These are phyloP conservation scores for Aspergillus sp. DNA, from an alignment of 2,329 filamentous ascomycete species.

Conservation along the genomic window DNA sequence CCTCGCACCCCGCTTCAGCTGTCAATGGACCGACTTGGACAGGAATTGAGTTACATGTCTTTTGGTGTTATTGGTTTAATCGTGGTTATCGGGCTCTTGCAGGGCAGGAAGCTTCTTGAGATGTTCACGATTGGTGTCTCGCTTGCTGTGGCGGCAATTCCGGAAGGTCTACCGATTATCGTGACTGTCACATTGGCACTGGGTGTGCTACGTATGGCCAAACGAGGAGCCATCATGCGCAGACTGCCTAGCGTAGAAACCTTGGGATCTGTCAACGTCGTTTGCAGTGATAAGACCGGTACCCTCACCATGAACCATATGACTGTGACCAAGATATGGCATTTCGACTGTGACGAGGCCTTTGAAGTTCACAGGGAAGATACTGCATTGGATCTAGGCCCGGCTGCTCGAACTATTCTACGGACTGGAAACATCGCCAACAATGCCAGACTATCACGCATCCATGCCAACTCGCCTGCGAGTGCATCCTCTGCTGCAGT, in stretches of 20 bases:
- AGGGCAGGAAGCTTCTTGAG: constrained; percentile 82
- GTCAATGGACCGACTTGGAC: constrained; percentile 95
- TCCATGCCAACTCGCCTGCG: constrained; percentile 62
- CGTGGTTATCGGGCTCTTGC: constrained; percentile 79
- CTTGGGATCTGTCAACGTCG: constrained; percentile 96
- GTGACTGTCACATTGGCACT: constrained; percentile 94
- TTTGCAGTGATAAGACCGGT: constrained; percentile 97
- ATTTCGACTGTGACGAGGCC: constrained; percentile 62
- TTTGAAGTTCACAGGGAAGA: constrained; percentile 53
- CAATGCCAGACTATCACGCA: constrained; percentile 73
- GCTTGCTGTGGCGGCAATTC: constrained; percentile 90
- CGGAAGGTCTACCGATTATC: constrained; percentile 93
- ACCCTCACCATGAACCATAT: constrained; percentile 97
- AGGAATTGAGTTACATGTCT: constrained; percentile 93
- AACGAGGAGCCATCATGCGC: constrained; percentile 87
- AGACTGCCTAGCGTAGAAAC: constrained; percentile 96
- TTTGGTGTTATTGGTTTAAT: constrained; percentile 93
- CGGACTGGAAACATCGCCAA: constrained; percentile 96
- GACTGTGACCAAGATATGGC: constrained; percentile 96
- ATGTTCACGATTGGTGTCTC: constrained; percentile 98
- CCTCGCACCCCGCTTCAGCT: constrained; percentile 88
- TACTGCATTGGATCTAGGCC: constrained; percentile 53
- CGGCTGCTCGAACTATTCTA: constrained; percentile 71
- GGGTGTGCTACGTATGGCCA: constrained; percentile 94
- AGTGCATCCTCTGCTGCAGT: constrained; percentile 68